Base-by-base conservation (phyloP, 2,329 filamentous ascomycete species). In the Fusarium continuum region DNA sequence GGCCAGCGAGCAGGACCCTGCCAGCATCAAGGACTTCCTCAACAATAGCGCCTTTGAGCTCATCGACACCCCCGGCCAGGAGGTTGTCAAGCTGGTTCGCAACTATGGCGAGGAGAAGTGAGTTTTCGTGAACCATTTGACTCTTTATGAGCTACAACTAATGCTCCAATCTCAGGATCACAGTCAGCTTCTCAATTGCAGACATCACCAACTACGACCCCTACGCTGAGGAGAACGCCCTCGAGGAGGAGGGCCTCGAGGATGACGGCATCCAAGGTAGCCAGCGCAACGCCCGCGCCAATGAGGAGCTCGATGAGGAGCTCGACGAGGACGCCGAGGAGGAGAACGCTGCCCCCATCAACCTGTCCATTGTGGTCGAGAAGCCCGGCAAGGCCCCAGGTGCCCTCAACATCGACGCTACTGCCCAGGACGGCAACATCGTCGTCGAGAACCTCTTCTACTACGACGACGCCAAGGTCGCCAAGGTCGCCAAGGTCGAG, bases 381-480 rank as follows among this genome's bases (percentile, higher is more conserved):
- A 96, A 97, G 83, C 84, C 90, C 58, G 86, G 85, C 79, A 90
- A 91, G 74, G 69, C 73, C 19, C 43, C 68, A 22, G 93, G 94
- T 59, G 92, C 92, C 23, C 85, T 99, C 65, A 88, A 91, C 78
- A 88, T 99, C 70, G 92, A 97, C 77, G 91, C 93, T 58, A 83
- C 91, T 59, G 92, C 92, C 26, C 90, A 95, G 79, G 91, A 97
- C 69, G 93, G 93, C 71, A 83, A 88, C 75, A 89, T 98, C 76
- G 83, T 92, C 70, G 90, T 98, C 73, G 91, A 97, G 76, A 94
- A 95, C 80, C 86, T 98, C 72, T 93, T 90, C 78, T 94, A 92
- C 84, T 96, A 92, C 82, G 83, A 86, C 70, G 89, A 93, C 70
- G 83, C 90, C 59, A 88, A 90, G 55, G 81, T 96, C 65, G 83